Conservation (phyloP, 2,329 filamentous ascomycete species). For the Fusarium chlamydosporum region DNA sequence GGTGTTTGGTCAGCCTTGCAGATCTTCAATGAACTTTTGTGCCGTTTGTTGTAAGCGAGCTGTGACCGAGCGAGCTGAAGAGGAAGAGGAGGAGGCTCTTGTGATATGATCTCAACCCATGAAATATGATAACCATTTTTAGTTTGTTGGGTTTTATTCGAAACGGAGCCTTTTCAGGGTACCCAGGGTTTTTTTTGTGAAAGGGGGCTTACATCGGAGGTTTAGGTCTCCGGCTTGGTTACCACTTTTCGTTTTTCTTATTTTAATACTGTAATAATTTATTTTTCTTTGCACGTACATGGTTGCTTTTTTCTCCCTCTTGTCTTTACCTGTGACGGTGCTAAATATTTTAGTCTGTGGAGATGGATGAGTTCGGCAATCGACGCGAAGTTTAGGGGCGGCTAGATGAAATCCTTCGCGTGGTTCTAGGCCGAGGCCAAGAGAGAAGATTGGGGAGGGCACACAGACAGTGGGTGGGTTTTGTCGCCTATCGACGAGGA, state of each 20-base stretch:
- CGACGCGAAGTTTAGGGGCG: slow-evolving; percentile 16
- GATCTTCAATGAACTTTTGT: slow-evolving; percentile 2
- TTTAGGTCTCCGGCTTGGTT: slow-evolving; percentile 5
- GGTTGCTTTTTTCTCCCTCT: neutral
- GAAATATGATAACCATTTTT: slow-evolving; percentile 4
- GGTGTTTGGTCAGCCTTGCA: slow-evolving; percentile 6
- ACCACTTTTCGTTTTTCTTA: neutral
- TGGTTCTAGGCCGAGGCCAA: slow-evolving; percentile 4
- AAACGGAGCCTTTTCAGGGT: neutral
- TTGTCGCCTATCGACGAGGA: neutral
- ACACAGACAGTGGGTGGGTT: slow-evolving; percentile 23
- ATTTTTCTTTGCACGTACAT: neutral
- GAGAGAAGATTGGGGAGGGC: neutral
- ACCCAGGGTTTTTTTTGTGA: neutral
- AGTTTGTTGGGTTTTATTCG: slow-evolving; percentile 1
- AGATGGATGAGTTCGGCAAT: slow-evolving; percentile 29
- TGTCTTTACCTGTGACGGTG: slow-evolving; percentile 2
- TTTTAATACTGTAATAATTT: neutral
- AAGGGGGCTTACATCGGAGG: slow-evolving; percentile 26
- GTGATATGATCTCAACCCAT: neutral
- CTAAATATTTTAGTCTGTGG: slow-evolving; percentile 2
- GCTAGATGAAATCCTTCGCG: slow-evolving; percentile 5
- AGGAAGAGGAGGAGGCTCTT: neutral
- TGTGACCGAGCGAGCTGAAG: neutral
- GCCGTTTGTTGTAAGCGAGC: neutral